Evolutionary conservation across 768 basidiomycete species (phyloP).

Genomic region (Lactifluus subvellereus): DNA sequence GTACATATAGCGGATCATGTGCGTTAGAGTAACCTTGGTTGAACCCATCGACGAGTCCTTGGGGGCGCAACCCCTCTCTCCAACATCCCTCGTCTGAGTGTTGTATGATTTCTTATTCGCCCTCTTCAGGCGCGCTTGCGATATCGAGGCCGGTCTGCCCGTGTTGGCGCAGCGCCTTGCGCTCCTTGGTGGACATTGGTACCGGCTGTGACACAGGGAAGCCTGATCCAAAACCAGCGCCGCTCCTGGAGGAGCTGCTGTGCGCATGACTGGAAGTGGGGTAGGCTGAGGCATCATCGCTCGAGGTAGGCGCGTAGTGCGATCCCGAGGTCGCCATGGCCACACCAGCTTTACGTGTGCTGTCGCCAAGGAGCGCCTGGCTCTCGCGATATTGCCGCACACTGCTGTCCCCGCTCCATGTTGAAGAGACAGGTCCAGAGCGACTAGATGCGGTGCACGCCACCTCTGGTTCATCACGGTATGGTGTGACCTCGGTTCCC

Average conservation of each 20-base stretch:
- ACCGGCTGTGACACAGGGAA: background rate
- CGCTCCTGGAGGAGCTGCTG: background rate
- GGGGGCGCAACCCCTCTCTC: too few species aligned
- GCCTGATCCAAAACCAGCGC: background rate
- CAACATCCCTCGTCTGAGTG: slow-evolving; percentile 31
- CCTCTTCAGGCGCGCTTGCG: slow-evolving; percentile 24
- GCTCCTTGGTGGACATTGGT: too few species aligned
- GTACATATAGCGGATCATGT: too few species aligned
- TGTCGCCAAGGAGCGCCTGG: too few species aligned
- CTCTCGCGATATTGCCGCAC: slow-evolving; percentile 26
- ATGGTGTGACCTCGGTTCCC: slow-evolving; percentile 5
- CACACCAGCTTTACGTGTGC: too few species aligned
- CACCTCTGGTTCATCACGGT: slow-evolving; percentile 24
- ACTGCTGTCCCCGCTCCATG: slow-evolving; percentile 10
- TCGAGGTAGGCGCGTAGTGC: slow-evolving; percentile 20
- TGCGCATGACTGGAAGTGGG: background rate
- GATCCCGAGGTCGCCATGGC: slow-evolving; percentile 5
- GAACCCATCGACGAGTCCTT: too few species aligned
- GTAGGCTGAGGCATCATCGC: background rate
- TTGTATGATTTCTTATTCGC: slow-evolving; percentile 25
- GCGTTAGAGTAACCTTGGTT: too few species aligned
- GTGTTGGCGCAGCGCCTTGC: too few species aligned
- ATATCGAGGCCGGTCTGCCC: slow-evolving; percentile 18
- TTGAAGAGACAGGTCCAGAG: slow-evolving; percentile 7
- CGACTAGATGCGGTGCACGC: slow-evolving; percentile 22